Base-by-base conservation (phyloP, 176 grass and related monocot species). In the Areca catechu region DNA sequence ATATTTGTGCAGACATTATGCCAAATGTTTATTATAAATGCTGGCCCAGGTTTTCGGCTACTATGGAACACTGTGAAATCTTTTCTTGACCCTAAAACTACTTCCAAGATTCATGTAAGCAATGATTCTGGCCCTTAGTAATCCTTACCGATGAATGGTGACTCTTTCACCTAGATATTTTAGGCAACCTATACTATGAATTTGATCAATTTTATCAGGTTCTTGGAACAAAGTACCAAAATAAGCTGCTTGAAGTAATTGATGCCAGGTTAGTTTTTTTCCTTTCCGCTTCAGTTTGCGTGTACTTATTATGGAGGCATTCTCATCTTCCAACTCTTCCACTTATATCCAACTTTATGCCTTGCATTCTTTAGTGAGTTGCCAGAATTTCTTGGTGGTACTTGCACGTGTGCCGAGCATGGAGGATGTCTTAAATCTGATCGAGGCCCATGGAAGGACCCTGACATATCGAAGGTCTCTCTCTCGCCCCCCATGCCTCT, bases 21-120 rank as follows among this genome's bases (percentile, higher is more conserved):
- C 53, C 73, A 61, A 61, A 80, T 88, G 76, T 92, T 82, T 69
- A 89, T 98, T 47, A 73, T 98, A 76, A 98, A 98, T 78, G 87
- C 93, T 51, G 93, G 93, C 48, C 65, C 85, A 77, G 93, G 87
- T 74, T 98, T 98, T 70, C 89, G 82, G 81, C 77, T 98, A 61
- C 50, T 98, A 73, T 98, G 93, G 93, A 22, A 56, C 70, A 85
- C 93, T 37, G 83, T 98, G 57, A 98, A 85, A 79, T 85, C 93
- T 48, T 92, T 98, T 77, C 93, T 98, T 80, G 93, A 97, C 80
- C 81, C 87, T 16, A 83, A 85, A 78, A 98, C 88, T n/a, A 82
- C 84, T 67, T 92, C 88, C 0, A 98, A 98, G 64, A 92, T 98
- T 66, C 80, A 98, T 75, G 93, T 92, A 61, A 83, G 56, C 48